Evolutionary conservation across 2,329 filamentous ascomycete genomes (phyloP), one percentile per base, ranked within the genome.

Genomic region (Diplodia corticola): DNA sequence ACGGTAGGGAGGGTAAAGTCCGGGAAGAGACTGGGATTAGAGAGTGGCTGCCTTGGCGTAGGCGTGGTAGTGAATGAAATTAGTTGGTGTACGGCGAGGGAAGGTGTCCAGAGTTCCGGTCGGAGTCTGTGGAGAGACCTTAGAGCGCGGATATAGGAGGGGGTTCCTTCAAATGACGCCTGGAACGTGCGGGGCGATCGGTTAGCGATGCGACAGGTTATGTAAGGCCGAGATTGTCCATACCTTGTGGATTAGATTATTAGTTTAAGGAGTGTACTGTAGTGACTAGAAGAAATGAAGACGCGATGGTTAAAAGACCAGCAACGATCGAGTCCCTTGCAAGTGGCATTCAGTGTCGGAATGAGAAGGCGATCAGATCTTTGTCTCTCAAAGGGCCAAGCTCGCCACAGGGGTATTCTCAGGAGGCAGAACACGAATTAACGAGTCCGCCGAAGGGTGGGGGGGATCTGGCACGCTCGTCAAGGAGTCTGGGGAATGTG

Each of bases 61-160:
- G 71, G 73, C 69, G 69, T 76, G 77, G 75, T 80, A 86, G 84
- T 76, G 85, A 87, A 78, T 79, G 85, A 80, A 80, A 82, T 81
- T 85, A 85, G 84, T 86, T 85, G 82, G 83, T 77, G 76, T 57
- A 65, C 30, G 46, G 63, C 51, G 51, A 24, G 60, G 30, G 65
- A 67, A 61, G 68, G 59, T 67, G 71, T 64, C 50, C 66, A 63
- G 50, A 40, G 35, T 66, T 55, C 60, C 48, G 48, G 46, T 20
- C 60, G 48, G 48, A 51, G 60, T 63, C 48, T 63, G 60, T 49
- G 77, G 77, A 74, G 75, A 72, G 71, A 71, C 71, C 71, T 70
- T 70, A 70, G 71, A 73, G 70, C 67, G 70, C 67, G 69, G 71
- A 71, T 73, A 73, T 72, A 73, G 70, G 40, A 57, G 63, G 63